Conservation (phyloP, 257 asterid species). For the Thymus mandschuricus region DNA sequence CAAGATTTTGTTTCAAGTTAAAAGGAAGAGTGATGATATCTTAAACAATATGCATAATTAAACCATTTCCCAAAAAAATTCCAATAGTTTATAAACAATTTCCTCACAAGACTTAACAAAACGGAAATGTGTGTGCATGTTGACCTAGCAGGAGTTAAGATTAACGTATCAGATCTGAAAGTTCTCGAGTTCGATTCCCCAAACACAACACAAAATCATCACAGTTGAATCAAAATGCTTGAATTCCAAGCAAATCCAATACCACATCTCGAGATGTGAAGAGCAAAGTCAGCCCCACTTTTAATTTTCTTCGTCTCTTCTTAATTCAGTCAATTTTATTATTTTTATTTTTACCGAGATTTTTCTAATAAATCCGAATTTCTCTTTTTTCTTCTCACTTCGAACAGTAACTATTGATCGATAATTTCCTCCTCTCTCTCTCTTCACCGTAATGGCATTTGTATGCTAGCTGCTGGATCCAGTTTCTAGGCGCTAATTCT, state of each 20-base stretch:
- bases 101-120: background rate
- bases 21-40: no score
- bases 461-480: slow-evolving; percentile 22
- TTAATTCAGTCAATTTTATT: background rate
- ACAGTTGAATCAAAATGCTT: no score
- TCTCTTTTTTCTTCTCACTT: background rate
- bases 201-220: no score
- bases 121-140: no score
- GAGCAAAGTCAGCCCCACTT: slow-evolving; percentile 5
- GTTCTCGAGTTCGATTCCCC: no score
- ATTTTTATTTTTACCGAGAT: background rate
- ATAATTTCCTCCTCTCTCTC: background rate
- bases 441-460: slow-evolving; percentile 15
- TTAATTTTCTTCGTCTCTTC: background rate
- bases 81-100: no score
- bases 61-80: no score
- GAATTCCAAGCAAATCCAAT: no score
- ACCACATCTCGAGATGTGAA: background rate
- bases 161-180: no score
- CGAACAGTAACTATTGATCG: background rate
- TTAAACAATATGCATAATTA: no score
- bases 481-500: slow-evolving; percentile 6
- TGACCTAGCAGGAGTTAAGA: no score
- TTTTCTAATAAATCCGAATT: background rate
- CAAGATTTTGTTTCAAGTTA: no score